A percentile compares a stretch with the other conserved stretches of the same genome.
Conservation (phyloP, 2,329 filamentous ascomycete species). For the Aspergillus texensis region DNA sequence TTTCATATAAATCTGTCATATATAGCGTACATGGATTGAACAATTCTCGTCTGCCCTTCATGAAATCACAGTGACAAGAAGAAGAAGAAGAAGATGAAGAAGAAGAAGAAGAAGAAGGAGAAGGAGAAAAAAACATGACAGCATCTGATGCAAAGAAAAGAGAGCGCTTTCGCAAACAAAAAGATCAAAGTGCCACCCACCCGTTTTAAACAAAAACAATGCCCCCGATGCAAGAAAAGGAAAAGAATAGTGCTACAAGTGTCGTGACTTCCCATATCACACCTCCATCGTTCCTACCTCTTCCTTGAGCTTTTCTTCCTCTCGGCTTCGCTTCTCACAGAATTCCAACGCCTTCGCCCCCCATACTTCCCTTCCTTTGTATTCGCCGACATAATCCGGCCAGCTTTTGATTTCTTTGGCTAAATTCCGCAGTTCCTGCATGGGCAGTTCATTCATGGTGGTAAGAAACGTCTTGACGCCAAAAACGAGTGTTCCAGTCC, state of each 20-base stretch:
- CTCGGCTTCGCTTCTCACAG: conserved; percentile 30
- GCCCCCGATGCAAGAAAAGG: conserved; percentile 13
- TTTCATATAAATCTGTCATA: neutral
- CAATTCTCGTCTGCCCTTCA: neutral
- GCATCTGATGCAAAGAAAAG: neutral
- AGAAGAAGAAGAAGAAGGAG: conserved; percentile 9
- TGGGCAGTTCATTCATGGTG: conserved; percentile 43
- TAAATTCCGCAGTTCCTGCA: conserved; percentile 45
- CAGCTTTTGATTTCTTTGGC: conserved; percentile 49
- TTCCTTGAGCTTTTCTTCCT: conserved; percentile 15
- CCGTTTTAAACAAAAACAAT: conserved; percentile 16
- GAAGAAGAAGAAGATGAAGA: neutral
- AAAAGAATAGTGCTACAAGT: conserved; percentile 22
- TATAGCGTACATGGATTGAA: neutral
- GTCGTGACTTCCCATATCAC: conserved; percentile 12
- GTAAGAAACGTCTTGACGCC: conserved; percentile 53
- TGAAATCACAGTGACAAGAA: neutral
- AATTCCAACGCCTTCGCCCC: conserved; percentile 42
- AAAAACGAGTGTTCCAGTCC: conserved; percentile 51
- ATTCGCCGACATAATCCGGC: conserved; percentile 48
- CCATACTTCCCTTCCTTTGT: conserved; percentile 51
- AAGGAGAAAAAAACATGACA: conserved; percentile 5
- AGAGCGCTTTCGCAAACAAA: conserved; percentile 3
- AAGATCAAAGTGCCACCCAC: conserved; percentile 32
- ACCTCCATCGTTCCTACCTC: conserved; percentile 20